A percentile compares a stretch with the other conserved stretches of the same genome.
Conservation (phyloP, 2,329 filamentous ascomycete genomes). For the Calonectria pteridis region DNA sequence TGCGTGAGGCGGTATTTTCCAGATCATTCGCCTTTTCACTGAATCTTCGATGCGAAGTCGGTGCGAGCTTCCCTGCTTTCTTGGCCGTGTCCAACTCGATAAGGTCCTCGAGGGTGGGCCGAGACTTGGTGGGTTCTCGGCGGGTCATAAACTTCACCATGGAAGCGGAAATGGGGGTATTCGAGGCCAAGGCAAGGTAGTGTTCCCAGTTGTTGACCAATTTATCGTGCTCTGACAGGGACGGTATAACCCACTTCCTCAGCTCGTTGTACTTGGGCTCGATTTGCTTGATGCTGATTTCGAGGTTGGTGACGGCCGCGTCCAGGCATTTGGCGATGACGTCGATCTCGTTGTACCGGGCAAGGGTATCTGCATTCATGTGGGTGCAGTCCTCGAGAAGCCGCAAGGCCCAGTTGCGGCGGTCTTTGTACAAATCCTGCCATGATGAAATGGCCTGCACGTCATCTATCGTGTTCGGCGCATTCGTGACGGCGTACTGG, state of each 20-base stretch:
- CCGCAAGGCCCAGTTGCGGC: slow-evolving; percentile 82
- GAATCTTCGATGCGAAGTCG: slow-evolving; percentile 70
- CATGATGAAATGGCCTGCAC: slow-evolving; percentile 87
- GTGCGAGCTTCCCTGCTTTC: slow-evolving; percentile 76
- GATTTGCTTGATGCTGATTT: slow-evolving; percentile 78
- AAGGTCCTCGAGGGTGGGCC: slow-evolving; percentile 78
- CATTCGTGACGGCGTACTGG: slow-evolving; percentile 69
- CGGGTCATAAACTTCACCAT: slow-evolving; percentile 76
- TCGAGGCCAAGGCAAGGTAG: slow-evolving; percentile 74
- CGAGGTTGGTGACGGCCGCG: slow-evolving; percentile 87
- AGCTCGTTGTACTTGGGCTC: slow-evolving; percentile 79
- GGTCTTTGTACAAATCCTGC: slow-evolving; percentile 86
- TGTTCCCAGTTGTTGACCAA: slow-evolving; percentile 76
- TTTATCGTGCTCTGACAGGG: slow-evolving; percentile 75
- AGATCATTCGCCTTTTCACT: slow-evolving; percentile 70
- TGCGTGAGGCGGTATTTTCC: slow-evolving; percentile 69
- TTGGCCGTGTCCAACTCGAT: slow-evolving; percentile 80
- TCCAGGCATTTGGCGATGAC: slow-evolving; percentile 84
- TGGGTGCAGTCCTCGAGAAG: slow-evolving; percentile 77
- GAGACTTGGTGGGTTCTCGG: slow-evolving; percentile 57
- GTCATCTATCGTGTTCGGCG: slow-evolving; percentile 87
- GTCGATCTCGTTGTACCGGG: slow-evolving; percentile 78
- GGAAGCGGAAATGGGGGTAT: slow-evolving; percentile 72
- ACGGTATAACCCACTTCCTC: slow-evolving; percentile 76
- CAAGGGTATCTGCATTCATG: slow-evolving; percentile 72